Evolutionary conservation across 306 rosid species (phyloP), one percentile per base, ranked within the genome.

Genomic region (Begonia peltatifolia): DNA sequence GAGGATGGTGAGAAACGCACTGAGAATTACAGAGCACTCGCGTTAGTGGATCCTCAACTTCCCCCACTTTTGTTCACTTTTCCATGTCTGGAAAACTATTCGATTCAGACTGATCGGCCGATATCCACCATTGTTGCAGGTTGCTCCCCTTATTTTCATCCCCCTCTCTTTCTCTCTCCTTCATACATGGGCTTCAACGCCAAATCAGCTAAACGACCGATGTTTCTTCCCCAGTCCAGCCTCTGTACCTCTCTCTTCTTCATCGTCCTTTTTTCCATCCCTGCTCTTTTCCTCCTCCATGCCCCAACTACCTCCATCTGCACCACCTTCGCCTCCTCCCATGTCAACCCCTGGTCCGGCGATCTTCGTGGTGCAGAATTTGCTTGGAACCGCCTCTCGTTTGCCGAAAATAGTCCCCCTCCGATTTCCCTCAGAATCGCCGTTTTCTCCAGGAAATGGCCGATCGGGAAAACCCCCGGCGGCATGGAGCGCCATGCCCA

Each of bases 401-500:
- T 83, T 46, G 30, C 50, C 12, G 65, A 67, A 38, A 25, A 58
- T 46, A 63, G 12, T 4, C 65, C 87, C 14, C 63, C 85, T 7
- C 74, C 76, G 0, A 22, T 63, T 43, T 3, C 68, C 62, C 82
- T 90, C 46, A 83, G 77, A 66, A 73, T 90, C 49, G 95, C 95
- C 1, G 99, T 85, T 17, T 90, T 90, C 72, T 83, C 95, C 17
- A 54, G 99, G 9, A 90, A 90, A 70, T 90, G 99, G 99, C 99
- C 99, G 2, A 75, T 74, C 14, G 78, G 86, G 38, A 74, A 87
- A 6, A 60, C 68, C 10, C 99, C 99, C 0, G 99, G 99, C 0
- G 99, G 99, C 72, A 90, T 90, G 99, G 99, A 90, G 11, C 87
- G 99, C 49, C 99, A 90, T 10, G 99, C 94, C 4, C 66, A 78